Base-by-base conservation (phyloP, 306 rosid species). In the Erythrophleum fordii region DNA sequence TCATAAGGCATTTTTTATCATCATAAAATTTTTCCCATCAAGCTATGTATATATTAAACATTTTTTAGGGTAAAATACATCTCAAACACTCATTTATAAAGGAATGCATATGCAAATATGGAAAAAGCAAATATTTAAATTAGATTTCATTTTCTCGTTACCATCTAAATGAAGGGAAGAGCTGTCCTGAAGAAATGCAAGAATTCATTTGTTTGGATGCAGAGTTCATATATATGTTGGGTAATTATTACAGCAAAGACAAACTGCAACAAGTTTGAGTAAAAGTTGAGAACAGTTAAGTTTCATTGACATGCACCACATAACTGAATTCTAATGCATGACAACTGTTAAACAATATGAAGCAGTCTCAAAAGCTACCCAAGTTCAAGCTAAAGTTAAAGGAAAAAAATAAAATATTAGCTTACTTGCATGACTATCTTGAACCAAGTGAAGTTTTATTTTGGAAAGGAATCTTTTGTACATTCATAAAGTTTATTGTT, bases 1-100 rank as follows among this genome's bases (percentile, higher is more conserved):
- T 67, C 52, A 18, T 83, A 35, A 86, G 73, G 12, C 61, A 80
- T 34, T 13, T 77, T 73, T 55, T n/a, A 83, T 75, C 74, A 75
- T 67, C 80, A 70, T 35, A 12, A 52, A 49, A 14, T 16, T 62
- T 20, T 23, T 53, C 9, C 68, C 61, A 84, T 25, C 72, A 55
- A 45, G 23, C 31, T 7, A 76, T 45, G 48, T n/a, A 39, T 16
- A 16, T 39, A 35, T 64, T 51, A 39, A 77, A 44, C 56, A 39
- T 42, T 42, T 42, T 42, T 44, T 11, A 44, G 49, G 49, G 3
- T 44, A 44, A 44, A 44, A 44, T 10, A 44, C 11, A 11, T 44
- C 49, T 44, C 49, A 44, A 44, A 44, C 49, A 44, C 3, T 44
- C 14, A 8, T 31, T 60, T 55, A 18, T n/a, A 29, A 8, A 51